Evolutionary conservation across 441 rosid species (phyloP), one percentile per base, ranked within the genome.

Genomic region (Kokia cookei): DNA sequence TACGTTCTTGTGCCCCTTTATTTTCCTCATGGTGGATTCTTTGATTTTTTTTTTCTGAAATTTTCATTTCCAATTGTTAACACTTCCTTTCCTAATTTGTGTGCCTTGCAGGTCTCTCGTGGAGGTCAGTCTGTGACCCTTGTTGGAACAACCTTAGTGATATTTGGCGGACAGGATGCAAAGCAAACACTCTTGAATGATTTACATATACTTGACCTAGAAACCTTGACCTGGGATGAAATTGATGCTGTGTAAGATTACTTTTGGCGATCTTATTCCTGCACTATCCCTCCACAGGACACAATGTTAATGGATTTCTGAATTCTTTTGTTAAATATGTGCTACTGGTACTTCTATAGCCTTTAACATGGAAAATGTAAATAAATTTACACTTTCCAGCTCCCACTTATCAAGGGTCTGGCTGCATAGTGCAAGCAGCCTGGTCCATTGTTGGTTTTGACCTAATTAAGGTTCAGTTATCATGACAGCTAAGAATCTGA

Each of bases 161-260:
- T 94, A 82, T 96, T 96, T 85, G 99, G 99, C 61, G 99, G 99
- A 69, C 89, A 96, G 82, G 98, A 96, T 84, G 95, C 98, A 57
- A 96, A 90, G 75, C 87, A 97, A 83, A 84, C 98, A 37, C 86
- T 94, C 48, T 79, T 96, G 84, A 96, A 94, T 77, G 99, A 96
- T 87, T 81, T 96, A 77, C 96, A 92, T 83, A 84, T 91, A 77
- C 98, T 96, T 80, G 99, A 96, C 84, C 90, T 96, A 48, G 98
- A 96, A 80, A 94, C 93, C 74, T 81, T 92, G 98, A 96, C 99
- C 62, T 96, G 99, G 98, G 99, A 94, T 86, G 99, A 93, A 90
- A 86, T 92, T 77, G 98, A 96, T 76, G 85, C 97, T 17, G 73
- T 85, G 99, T 96, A 90, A 89, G 98, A 78, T 79, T 65, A 65